phyloP scores from a whole-genome alignment of 441 rosid genomes.

The Erodium texanum region DNA sequence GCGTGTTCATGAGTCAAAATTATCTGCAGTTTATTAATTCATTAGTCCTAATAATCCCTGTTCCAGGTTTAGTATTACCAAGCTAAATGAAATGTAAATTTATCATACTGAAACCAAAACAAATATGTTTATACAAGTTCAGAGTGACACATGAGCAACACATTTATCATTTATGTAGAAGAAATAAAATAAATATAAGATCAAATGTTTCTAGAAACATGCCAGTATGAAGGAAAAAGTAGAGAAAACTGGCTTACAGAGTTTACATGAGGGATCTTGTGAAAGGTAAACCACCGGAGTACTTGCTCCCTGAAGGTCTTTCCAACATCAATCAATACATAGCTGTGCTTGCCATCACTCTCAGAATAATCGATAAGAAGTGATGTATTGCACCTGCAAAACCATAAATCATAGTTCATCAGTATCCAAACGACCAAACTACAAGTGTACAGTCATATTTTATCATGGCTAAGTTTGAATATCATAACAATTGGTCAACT shows the following conservation, averaged over 20 bases:
- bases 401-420: conserved; percentile 7
- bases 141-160: neutral
- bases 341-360: conserved; percentile 43
- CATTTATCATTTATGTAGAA: neutral
- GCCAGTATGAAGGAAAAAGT: neutral
- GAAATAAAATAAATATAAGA: neutral
- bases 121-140: neutral
- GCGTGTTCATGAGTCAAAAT: conserved; percentile 99
- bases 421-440: too few relatives aligned
- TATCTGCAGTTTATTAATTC: conserved; percentile 44
- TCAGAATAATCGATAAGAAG: conserved; percentile 63
- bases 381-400: conserved; percentile 82
- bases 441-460: too few relatives aligned
- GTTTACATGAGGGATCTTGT: conserved; percentile 75
- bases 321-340: conserved; percentile 83
- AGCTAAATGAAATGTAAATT: neutral
- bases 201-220: neutral
- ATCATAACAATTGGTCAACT: too few relatives aligned
- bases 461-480: too few relatives aligned
- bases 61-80: neutral
- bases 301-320: conserved; percentile 94
- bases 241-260: conserved; percentile 43
- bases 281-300: conserved; percentile 89
- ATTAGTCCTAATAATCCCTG: neutral
- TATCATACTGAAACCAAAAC: neutral